Evolutionary conservation across 1,284 basidiomycete genomes (phyloP).

Genomic region (Porphyrellus sp.): DNA sequence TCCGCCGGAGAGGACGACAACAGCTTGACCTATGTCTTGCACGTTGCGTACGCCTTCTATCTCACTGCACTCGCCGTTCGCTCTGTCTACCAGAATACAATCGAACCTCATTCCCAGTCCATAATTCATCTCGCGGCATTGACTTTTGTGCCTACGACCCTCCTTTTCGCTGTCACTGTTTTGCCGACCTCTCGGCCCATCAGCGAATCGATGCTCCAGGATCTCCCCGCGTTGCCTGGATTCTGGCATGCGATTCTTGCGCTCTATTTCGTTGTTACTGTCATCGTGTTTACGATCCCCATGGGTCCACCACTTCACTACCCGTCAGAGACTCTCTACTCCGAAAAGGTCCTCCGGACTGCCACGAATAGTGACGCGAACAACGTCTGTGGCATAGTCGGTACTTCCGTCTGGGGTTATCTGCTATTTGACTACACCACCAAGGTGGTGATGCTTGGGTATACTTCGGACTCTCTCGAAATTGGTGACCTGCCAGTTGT

Average conservation of each 20-base stretch:
- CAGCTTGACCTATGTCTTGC: constrained; percentile 46
- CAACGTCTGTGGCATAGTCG: constrained; percentile 64
- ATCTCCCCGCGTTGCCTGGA: constrained; percentile 12
- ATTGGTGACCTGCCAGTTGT: constrained; percentile 84
- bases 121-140: constrained; percentile 66
- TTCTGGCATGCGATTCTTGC: constrained; percentile 29
- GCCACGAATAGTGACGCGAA: constrained; percentile 55
- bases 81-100: constrained; percentile 52
- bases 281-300: constrained; percentile 57
- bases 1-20: constrained; percentile 36
- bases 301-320: constrained; percentile 74
- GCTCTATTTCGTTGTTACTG: constrained; percentile 27
- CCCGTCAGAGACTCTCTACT: constrained; percentile 69
- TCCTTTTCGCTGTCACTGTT: constrained; percentile 51
- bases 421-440: constrained; percentile 78
- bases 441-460: constrained; percentile 79
- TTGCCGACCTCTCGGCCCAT: constrained; percentile 43
- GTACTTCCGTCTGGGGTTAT: constrained; percentile 34
- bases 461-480: constrained; percentile 69
- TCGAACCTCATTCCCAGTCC: constrained; percentile 54
- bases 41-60: constrained; percentile 61
- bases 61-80: constrained; percentile 50
- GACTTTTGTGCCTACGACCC: constrained; percentile 50
- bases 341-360: constrained; percentile 58
- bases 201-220: constrained; percentile 11